Percentiles rank a stretch among this genome's conserved stretches.
Evolutionary conservation across 495 filamentous ascomycete species (phyloP).

Genomic region (Xylaria sp.): DNA sequence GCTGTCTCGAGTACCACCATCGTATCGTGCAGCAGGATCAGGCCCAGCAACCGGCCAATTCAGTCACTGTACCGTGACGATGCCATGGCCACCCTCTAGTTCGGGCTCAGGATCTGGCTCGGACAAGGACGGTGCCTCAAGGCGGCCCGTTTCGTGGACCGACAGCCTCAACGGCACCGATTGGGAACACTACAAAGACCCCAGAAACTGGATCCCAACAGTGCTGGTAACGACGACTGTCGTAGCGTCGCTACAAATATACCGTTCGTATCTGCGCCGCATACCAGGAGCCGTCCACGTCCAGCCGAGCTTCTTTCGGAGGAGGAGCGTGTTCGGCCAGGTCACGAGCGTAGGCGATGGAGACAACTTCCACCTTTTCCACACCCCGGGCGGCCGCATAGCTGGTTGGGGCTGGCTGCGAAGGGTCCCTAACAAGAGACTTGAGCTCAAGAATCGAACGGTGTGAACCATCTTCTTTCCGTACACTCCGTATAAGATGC

Average conservation of each 20-base stretch:
- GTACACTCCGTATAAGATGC: conserved; percentile 9
- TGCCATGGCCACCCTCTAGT: conserved; percentile 26
- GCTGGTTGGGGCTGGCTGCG: conserved; percentile 93
- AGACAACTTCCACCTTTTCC: conserved; percentile 91
- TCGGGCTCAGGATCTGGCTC: conserved; percentile 28
- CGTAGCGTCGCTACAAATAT: conserved; percentile 65
- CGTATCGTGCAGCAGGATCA: conserved; percentile 9
- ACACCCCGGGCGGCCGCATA: conserved; percentile 87
- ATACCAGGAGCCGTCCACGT: conserved; percentile 78
- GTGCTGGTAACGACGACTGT: conserved; percentile 72
- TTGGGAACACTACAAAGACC: conserved; percentile 72
- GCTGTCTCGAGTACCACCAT: neutral
- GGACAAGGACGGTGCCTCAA: conserved; percentile 35
- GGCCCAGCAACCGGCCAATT: conserved; percentile 2
- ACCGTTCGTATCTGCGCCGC: conserved; percentile 78
- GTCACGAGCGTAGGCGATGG: conserved; percentile 97
- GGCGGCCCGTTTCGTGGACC: conserved; percentile 54
- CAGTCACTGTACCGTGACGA: conserved; percentile 12
- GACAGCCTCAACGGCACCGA: conserved; percentile 61
- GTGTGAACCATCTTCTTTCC: conserved; percentile 56
- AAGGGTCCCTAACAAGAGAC: conserved; percentile 69
- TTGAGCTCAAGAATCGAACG: conserved; percentile 76
- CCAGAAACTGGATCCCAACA: conserved; percentile 70
- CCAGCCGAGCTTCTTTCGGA: conserved; percentile 69
- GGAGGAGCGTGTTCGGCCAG: conserved; percentile 75